Evolutionary conservation across 208 protist species (phyloP), one percentile per base, ranked within the genome.

Genomic region (Crithidia bombi): DNA sequence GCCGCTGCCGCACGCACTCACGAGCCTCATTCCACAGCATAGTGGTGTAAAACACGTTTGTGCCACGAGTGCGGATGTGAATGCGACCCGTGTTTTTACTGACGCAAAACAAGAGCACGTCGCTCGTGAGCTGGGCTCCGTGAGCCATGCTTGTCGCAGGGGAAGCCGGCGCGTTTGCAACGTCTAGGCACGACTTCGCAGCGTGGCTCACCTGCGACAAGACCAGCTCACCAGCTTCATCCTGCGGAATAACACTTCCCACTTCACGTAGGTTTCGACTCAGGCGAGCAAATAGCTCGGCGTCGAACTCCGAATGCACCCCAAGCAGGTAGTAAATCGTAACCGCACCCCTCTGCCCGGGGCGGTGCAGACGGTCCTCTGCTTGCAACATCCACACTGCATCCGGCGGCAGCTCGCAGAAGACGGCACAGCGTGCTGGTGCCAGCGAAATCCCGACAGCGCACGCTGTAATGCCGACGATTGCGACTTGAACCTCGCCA

Each of bases 381-480:
- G 90, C 90, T 51, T 95, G 90, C 25, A 71, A 63, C 80, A 95
- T 84, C 90, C 87, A 93, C 52, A 81, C 58, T 0, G 78, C 78
- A 63, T 95, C 84, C 2, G 90, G 90, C 5, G 90, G 90, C 17
- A 95, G 75, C 69, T 95, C 90, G 35, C 84, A 88, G 67, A 95
- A 95, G n/a, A 95, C 74, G 17, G 86, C 86, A 54, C 83, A 92
- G 12, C 74, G 62, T 0, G 90, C 85, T 10, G 80, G 71, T 10
- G 87, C 80, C 35, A 95, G 75, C 26, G 85, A 88, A 44, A 95
- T 84, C 23, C 90, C 90, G 32, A 93, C 85, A 4, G 83, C 81
- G 62, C 87, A 93, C 0, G 86, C 87, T 6, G 87, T 93, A 36
- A 95, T 87, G 17, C 90, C 88, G 23, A 95, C 81, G 25, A 95